Base-by-base conservation (phyloP, 176 grass and related monocot genomes). In the Carex pumila region DNA sequence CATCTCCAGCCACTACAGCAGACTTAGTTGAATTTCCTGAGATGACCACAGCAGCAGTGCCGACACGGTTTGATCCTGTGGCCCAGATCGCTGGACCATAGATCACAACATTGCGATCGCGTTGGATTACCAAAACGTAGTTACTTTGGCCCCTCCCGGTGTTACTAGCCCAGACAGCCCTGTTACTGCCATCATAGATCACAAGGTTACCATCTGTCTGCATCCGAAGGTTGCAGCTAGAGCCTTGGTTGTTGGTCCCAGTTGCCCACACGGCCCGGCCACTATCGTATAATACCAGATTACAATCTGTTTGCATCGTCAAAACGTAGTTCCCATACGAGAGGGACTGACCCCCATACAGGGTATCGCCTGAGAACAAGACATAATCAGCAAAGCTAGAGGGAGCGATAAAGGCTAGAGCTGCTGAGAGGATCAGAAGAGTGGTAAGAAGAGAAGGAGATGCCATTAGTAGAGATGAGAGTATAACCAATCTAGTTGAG, bases 81-180 rank as follows among this genome's bases (percentile, higher is more conserved):
- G 61, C 47, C 87, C 87, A 89, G 39, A 89, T 30, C 0, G 87
- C 83, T n/a, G n/a, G n/a, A 55, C 75, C 87, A 12, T 89, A 89
- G 14, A 89, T 75, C 30, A 89, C 87, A 25, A 85, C 43, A 57
- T 88, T 88, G 13, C 86, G 58, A 32, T 89, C 87, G 0, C 10
- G 3, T 58, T 89, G 87, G 19, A 89, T 36, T 14, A 85, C 32
- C 2, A 85, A 17, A 43, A 79, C 60, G 13, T 19, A 85, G 66
- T 41, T 34, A 34, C 32, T 2, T 34, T 34, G 32, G 32, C 2
- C 32, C 32, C 32, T 34, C 1, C 2, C 2, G 32, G 37, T 39
- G 37, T 39, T 39, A 39, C 37, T 39, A 39, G 37, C 37, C 37
- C 37, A 39, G 37, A 39, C 4, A 39, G 37, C 37, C 37, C 37